Evolutionary conservation across 2,329 filamentous ascomycete genomes (phyloP).

Genomic region (Ilyonectria destructans): DNA sequence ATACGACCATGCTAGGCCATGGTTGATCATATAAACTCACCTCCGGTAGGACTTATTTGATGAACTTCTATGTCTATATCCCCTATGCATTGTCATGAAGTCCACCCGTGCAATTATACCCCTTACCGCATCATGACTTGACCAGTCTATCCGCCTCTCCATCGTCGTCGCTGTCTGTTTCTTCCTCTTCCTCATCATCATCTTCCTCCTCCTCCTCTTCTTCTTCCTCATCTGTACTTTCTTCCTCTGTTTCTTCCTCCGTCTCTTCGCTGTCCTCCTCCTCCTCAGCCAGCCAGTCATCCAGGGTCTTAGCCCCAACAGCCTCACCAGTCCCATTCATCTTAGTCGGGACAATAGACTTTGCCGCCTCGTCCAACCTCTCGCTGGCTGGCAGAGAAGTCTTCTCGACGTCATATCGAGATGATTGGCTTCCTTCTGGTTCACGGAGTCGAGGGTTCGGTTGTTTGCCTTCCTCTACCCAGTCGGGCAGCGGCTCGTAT

Average conservation of each 20-base stretch:
- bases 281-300: constrained; percentile 91
- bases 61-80: background rate
- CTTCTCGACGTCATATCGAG: constrained; percentile 54
- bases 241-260: constrained; percentile 67
- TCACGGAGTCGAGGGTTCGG: constrained; percentile 84
- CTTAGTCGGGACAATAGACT: constrained; percentile 57
- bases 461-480: constrained; percentile 86
- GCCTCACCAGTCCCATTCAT: constrained; percentile 69
- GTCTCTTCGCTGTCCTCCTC: constrained; percentile 72
- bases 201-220: constrained; percentile 68
- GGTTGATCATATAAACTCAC: background rate
- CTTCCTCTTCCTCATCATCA: constrained; percentile 65
- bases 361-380: constrained; percentile 73
- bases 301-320: constrained; percentile 82
- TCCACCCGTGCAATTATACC: constrained; percentile 30
- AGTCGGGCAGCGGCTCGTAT: constrained; percentile 85
- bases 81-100: background rate
- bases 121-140: constrained; percentile 52
- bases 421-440: constrained; percentile 59
- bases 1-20: background rate
- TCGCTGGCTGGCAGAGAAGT: constrained; percentile 72
- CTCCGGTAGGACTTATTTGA: background rate
- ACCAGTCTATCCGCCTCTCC: constrained; percentile 64
- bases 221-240: constrained; percentile 65
- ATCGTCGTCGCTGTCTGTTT: constrained; percentile 65